A percentile compares a stretch with the other conserved stretches of the same genome.
Evolutionary conservation across 371 early-diverging fungal genomes (phyloP).

Genomic region (Thermomucor indicae-seudaticae): DNA sequence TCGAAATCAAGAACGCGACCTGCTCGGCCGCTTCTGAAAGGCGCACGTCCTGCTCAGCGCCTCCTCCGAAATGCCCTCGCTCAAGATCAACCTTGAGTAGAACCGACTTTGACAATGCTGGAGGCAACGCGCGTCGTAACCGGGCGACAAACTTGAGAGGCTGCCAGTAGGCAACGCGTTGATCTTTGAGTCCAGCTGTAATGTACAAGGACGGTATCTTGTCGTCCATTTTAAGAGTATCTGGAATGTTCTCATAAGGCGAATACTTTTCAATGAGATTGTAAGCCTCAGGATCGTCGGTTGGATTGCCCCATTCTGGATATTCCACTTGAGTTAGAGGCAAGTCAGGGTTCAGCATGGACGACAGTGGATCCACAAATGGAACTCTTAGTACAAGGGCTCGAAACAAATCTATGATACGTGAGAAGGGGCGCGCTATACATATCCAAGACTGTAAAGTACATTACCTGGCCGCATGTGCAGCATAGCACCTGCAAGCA

Average conservation of each 20-base stretch:
- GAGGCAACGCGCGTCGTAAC: slow-evolving; percentile 24
- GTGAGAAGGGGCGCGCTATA: neutral
- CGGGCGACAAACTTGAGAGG: slow-evolving; percentile 66
- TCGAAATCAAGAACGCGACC: slow-evolving; percentile 46
- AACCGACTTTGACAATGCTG: neutral
- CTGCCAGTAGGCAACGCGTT: slow-evolving; percentile 76
- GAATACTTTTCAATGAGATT: slow-evolving; percentile 63
- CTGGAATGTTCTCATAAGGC: slow-evolving; percentile 74
- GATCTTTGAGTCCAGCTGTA: slow-evolving; percentile 75
- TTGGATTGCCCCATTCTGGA: slow-evolving; percentile 87
- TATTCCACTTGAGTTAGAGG: slow-evolving; percentile 79
- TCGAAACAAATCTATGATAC: slow-evolving; percentile 58
- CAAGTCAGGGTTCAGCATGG: slow-evolving; percentile 72
- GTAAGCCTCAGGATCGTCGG: slow-evolving; percentile 45
- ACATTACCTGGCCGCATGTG: slow-evolving; percentile 58
- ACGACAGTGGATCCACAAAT: slow-evolving; percentile 79
- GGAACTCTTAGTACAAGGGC: slow-evolving; percentile 80
- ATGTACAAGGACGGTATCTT: slow-evolving; percentile 61
- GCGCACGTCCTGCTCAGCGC: slow-evolving; percentile 39
- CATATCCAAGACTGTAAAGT: neutral
- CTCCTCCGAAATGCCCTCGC: slow-evolving; percentile 52
- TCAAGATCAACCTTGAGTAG: slow-evolving; percentile 41
- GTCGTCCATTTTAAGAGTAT: neutral
- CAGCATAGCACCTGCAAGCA: slow-evolving; percentile 52
- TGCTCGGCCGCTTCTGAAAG: slow-evolving; percentile 46